phyloP scores from a whole-genome alignment of 768 basidiomycete species.

The Tylopilus felleus region DNA sequence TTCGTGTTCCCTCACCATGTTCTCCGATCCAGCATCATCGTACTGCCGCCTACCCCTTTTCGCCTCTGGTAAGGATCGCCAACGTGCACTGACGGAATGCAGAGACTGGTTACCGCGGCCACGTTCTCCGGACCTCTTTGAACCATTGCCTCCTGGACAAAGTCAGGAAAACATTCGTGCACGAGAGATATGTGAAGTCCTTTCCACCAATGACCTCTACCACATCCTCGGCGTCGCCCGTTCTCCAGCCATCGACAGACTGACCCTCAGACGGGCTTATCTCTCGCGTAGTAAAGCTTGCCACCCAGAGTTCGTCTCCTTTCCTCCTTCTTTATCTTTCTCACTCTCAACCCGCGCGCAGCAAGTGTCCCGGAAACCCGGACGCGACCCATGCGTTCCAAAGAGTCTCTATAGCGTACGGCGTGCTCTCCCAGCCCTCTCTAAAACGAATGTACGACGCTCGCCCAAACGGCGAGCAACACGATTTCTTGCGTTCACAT shows the following conservation, averaged over 20 bases:
- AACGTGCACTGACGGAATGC: slow-evolving; percentile 33
- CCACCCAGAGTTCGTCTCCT: slow-evolving; percentile 75
- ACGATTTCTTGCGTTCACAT: slow-evolving; percentile 52
- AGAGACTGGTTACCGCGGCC: slow-evolving; percentile 28
- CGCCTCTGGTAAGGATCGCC: slow-evolving; percentile 44
- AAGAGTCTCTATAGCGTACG: slow-evolving; percentile 80
- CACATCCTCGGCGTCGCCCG: slow-evolving; percentile 64
- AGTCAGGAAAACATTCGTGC: slow-evolving; percentile 11
- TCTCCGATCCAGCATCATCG: slow-evolving; percentile 43
- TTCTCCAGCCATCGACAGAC: slow-evolving; percentile 49
- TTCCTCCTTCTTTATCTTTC: background rate
- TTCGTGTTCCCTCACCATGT: background rate
- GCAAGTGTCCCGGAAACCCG: slow-evolving; percentile 74
- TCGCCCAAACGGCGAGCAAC: slow-evolving; percentile 39
- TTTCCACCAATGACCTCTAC: slow-evolving; percentile 67
- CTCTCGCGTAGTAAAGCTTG: slow-evolving; percentile 70
- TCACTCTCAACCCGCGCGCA: slow-evolving; percentile 29
- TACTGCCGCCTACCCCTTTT: slow-evolving; percentile 66
- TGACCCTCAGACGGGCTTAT: slow-evolving; percentile 70
- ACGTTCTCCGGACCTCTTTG: slow-evolving; percentile 9
- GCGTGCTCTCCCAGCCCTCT: slow-evolving; percentile 71
- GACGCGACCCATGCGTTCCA: slow-evolving; percentile 84
- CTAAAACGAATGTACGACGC: slow-evolving; percentile 68
- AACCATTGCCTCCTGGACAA: slow-evolving; percentile 1
- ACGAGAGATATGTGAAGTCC: slow-evolving; percentile 41